A percentile compares a stretch with the other conserved stretches of the same genome.
These are phyloP conservation scores for Marchantia polymorpha DNA, from an alignment of 225 moss, liverwort and hornwort genomes.

Conservation along the genomic window DNA sequence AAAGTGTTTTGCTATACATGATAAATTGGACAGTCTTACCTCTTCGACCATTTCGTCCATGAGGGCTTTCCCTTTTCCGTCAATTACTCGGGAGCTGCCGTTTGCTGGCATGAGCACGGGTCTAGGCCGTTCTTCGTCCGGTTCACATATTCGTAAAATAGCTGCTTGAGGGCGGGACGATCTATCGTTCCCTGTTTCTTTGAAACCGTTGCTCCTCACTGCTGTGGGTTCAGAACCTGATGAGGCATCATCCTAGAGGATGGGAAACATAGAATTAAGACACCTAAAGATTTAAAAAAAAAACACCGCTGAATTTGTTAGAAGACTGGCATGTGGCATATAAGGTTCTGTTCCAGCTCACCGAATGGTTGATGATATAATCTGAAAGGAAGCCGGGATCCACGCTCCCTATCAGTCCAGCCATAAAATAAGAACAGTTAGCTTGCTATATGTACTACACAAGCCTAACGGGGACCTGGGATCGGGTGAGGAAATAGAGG, in stretches of 20 bases:
- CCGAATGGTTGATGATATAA: conserved; percentile 3
- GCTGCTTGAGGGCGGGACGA: background rate
- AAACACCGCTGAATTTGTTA: too few relatives aligned
- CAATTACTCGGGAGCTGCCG: background rate
- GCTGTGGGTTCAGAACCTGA: background rate
- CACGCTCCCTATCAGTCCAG: background rate
- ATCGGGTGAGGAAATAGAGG: background rate
- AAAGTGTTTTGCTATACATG: too few relatives aligned
- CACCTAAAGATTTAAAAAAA: background rate
- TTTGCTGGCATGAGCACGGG: background rate
- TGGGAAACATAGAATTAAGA: too few relatives aligned
- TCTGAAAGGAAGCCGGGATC: conserved; percentile 6
- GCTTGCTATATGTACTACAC: background rate
- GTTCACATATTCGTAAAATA: conserved; percentile 15
- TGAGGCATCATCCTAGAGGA: background rate
- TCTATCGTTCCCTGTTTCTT: background rate
- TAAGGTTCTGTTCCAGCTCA: background rate
- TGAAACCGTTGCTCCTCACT: background rate
- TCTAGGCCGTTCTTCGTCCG: background rate
- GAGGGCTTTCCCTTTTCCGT: conserved; percentile 17
- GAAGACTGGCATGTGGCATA: too few relatives aligned
- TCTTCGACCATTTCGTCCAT: conserved; percentile 5
- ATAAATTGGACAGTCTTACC: too few relatives aligned
- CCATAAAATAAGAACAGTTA: background rate
- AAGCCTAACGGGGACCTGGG: background rate